phyloP scores from a whole-genome alignment of 1,284 basidiomycete genomes.

The Cronartium quercuum region DNA sequence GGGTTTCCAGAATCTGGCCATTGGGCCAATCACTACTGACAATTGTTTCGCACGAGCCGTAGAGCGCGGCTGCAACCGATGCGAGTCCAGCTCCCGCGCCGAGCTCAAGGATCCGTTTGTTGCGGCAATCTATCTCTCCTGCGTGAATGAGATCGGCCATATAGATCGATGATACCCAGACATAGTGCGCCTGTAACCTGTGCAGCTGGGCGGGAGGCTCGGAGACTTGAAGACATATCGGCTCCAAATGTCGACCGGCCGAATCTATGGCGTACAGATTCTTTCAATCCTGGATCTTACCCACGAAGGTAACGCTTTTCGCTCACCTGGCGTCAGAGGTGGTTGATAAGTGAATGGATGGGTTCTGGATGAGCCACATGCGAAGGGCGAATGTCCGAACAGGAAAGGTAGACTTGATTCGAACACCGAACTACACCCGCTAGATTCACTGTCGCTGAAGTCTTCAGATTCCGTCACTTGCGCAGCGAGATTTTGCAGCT shows the following conservation, averaged over 20 bases:
- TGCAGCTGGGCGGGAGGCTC: not conserved
- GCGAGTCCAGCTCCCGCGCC: not conserved
- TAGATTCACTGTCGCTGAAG: not conserved
- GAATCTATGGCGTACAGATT: not conserved
- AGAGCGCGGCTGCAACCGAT: slow-evolving; percentile 1
- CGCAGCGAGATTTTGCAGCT: not conserved
- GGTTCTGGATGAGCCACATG: not conserved
- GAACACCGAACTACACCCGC: not conserved
- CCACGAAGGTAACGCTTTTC: not conserved
- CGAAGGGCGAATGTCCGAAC: not conserved
- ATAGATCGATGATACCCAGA: not conserved
- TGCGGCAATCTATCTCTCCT: not conserved
- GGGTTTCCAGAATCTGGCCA: not conserved
- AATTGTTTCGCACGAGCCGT: not conserved
- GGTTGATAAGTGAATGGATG: not conserved
- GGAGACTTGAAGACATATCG: not conserved
- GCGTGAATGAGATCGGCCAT: not conserved
- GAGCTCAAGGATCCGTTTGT: not conserved
- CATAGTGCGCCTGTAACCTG: not conserved
- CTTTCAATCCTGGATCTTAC: not conserved
- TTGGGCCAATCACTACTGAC: not conserved
- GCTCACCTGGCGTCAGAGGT: not conserved
- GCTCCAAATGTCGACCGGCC: not conserved
- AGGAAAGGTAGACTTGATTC: not conserved
- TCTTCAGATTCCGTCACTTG: not conserved